Evolutionary conservation across 106 monocot species (phyloP), one percentile per base, ranked within the genome.

Genomic region (Triglochin maritima): DNA sequence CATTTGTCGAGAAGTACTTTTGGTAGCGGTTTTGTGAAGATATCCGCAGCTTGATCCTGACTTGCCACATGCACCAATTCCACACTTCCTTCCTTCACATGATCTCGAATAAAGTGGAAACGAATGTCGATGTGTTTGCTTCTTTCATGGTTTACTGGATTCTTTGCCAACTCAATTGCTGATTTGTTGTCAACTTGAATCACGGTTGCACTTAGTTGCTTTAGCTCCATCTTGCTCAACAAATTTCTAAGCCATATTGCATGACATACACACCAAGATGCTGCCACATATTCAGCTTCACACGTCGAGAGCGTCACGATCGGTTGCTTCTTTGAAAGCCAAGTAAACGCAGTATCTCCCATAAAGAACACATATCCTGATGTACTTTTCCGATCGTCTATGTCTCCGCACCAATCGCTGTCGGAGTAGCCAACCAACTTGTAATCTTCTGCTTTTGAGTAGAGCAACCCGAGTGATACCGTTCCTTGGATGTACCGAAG

Each of bases 311-410:
- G 29, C 4, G 65, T 50, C 29, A 50, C 29, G 15, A 49, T 50
- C 14, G n/a, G 11, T 29, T 66, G 65, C 65, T 66, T 66, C 65
- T 66, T 66, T 47, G 68, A 57, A 8, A 3, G 7, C 57, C 57
- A 69, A 12, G 68, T n/a, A 57, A 69, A 44, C 9, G 47, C 29
- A 13, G n/a, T 16, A 9, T 9, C 43, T 52, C 68, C 68, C 55
- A 57, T 9, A 17, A 7, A 10, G 46, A 68, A 68, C 14, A 56
- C 44, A 68, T 68, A 44, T 3, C 68, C 16, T 45, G 56, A 56
- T 56, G 56, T 68, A 41, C 68, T 56, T 46, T 17, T 68, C 56
- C 16, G 42, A 12, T 68, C 68, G 46, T 56, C 56, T 44, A 57
- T 14, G 10, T n/a, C 11, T 11, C 56, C 56, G 7, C 45, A 54